phyloP scores from a whole-genome alignment of 257 asterid species.

The Ilex asprella region DNA sequence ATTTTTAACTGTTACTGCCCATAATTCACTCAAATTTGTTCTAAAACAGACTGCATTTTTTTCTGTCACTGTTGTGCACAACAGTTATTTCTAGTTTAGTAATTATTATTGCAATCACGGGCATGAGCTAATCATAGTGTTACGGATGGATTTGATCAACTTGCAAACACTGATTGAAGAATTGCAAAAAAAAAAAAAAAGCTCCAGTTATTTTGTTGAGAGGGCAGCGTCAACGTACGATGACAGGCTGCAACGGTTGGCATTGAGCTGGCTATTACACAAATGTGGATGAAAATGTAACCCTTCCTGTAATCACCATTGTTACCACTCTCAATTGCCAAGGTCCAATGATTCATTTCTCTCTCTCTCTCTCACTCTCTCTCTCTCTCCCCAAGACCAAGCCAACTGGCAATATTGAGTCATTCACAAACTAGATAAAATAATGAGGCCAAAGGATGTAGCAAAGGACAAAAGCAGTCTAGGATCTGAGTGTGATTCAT shows the following conservation, averaged over 20 bases:
- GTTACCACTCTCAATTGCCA: conserved; percentile 32
- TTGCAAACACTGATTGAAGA: too few species aligned
- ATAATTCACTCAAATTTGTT: too few species aligned
- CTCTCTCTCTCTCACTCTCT: too few species aligned
- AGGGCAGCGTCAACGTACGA: background rate
- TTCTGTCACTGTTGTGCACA: too few species aligned
- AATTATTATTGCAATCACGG: too few species aligned
- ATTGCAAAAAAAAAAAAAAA: too few species aligned
- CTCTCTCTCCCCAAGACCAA: conserved; percentile 13
- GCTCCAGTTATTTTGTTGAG: background rate
- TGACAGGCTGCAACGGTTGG: background rate
- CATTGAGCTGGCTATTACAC: conserved; percentile 15
- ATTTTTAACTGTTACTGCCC: too few species aligned
- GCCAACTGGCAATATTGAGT: conserved; percentile 72
- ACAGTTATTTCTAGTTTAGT: too few species aligned
- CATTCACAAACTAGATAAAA: conserved; percentile 34
- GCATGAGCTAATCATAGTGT: too few species aligned
- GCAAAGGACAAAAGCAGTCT: conserved; percentile 56
- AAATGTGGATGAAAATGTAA: conserved; percentile 12
- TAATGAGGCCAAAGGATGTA: conserved; percentile 34
- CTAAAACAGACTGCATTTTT: too few species aligned
- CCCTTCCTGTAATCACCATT: conserved; percentile 18
- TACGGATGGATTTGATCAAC: too few species aligned
- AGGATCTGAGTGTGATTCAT: conserved; percentile 41
- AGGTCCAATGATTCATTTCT: conserved; percentile 13